Conservation (phyloP, 139 green algal species). For the Micromonas commoda region DNA sequence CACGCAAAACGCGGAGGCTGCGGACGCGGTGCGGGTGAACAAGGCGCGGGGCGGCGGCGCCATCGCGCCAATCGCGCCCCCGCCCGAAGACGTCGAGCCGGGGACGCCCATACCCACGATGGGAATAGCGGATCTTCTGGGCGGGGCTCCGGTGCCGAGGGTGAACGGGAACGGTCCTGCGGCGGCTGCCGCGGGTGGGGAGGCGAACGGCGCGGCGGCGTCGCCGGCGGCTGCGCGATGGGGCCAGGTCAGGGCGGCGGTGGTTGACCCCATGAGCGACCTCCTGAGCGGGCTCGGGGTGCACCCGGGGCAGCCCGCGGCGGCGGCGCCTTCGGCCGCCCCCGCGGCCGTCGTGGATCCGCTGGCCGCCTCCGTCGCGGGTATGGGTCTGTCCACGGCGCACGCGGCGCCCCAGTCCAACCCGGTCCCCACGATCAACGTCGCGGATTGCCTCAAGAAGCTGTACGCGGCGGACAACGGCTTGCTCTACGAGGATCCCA, state of each 20-base stretch:
- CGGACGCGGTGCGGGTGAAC: slow-evolving; percentile 7
- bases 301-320: too few relatives aligned
- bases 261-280: slow-evolving; percentile 46
- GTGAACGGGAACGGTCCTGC: neutral
- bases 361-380: neutral
- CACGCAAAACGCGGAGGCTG: slow-evolving; percentile 8
- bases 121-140: neutral
- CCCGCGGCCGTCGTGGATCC: slow-evolving; percentile 40
- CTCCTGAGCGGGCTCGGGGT: too few relatives aligned
- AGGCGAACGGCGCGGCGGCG: neutral
- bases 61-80: too few relatives aligned
- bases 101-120: neutral
- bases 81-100: too few relatives aligned
- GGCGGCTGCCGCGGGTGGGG: neutral
- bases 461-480: slow-evolving; percentile 53
- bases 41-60: neutral
- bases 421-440: slow-evolving; percentile 46
- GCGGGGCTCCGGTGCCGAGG: neutral
- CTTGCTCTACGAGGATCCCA: slow-evolving; percentile 90
- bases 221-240: neutral
- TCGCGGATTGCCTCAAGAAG: slow-evolving; percentile 57
- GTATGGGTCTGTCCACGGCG: slow-evolving; percentile 12
- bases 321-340: slow-evolving; percentile 5
- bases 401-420: neutral
- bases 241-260: neutral